Evolutionary conservation across 805 yeast genomes (phyloP), one percentile per base, ranked within the genome.

Genomic region (Nakazawaea pomicola): DNA sequence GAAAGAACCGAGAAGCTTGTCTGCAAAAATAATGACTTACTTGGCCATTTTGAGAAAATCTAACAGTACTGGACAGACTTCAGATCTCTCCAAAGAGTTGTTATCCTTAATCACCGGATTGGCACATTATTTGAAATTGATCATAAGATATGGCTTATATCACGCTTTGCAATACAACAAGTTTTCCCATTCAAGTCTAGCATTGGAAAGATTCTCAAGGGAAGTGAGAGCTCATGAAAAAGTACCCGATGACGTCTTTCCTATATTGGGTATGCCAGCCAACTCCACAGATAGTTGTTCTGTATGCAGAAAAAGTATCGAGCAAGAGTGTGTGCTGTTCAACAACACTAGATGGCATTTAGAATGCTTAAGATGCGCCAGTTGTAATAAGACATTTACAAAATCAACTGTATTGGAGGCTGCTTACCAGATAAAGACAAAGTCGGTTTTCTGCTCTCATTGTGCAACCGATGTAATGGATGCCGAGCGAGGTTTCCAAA

Each of bases 21-120:
- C 96, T 7, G 89, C 95, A 6, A 90, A 89, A 57, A 71, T 93
- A 6, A 90, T 93, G 83, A 79, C 87, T 36, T 91, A 88, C 62
- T 71, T 93, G 56, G 89, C 95, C 1, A 71, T 88, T 25, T 63
- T 93, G 32, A 70, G 96, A 46, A 88, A 86, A 53, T 68, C 78
- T 0, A 58, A 55, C 32, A 44, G 48, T 29, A 38, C 49, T 18
- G 52, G 62, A 6, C 64, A 65, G 3, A 43, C 61, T 12, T 51
- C 57, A 18, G 63, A 74, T 30, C 39, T 31, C 16, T 76, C 89
- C 0, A 80, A 84, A 3, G 82, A 79, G 41, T 56, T 91, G 29
- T 70, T 93, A 49, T 77, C 91, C 0, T 78, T 90, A 9, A 90
- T 90, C 4, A 87, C 96, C 1, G 89, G 95, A 0, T 67, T 91